phyloP scores from a whole-genome alignment of 495 filamentous ascomycete species.

The Opeltia flavorubescens region DNA sequence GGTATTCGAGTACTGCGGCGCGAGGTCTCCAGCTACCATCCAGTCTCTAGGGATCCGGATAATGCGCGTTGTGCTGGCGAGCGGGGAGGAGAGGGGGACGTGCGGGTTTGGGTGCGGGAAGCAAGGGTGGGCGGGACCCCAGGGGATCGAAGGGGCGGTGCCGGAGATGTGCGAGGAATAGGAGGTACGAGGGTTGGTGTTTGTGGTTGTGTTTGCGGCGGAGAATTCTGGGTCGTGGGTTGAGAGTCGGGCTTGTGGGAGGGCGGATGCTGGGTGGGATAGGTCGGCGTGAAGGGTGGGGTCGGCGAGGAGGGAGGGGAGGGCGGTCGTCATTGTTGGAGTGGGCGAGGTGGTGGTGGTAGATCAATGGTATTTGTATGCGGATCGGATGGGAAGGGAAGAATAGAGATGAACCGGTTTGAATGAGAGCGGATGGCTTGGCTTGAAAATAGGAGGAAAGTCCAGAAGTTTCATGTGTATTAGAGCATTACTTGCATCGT shows the following conservation, averaged over 20 bases:
- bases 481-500: no score
- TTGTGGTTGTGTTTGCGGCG: background rate
- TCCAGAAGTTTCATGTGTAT: no score
- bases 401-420: background rate
- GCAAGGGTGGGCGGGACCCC: slow-evolving; percentile 83
- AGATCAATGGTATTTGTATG: no score
- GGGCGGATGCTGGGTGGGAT: background rate
- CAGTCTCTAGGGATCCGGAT: slow-evolving; percentile 87
- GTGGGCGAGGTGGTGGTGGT: background rate
- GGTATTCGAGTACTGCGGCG: slow-evolving; percentile 81
- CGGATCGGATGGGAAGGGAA: background rate
- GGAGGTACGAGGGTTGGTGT: background rate
- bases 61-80: slow-evolving; percentile 66
- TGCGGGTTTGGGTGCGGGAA: slow-evolving; percentile 89
- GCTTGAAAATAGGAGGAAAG: no score
- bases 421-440: no score
- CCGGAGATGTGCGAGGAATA: background rate
- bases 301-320: background rate
- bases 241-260: background rate
- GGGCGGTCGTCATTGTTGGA: background rate
- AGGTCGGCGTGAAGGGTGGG: background rate
- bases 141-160: slow-evolving; percentile 26
- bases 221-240: background rate
- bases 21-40: slow-evolving; percentile 80
- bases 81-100: slow-evolving; percentile 59